phyloP scores from a whole-genome alignment of 345 rosid genomes.

The Brassica carinata region DNA sequence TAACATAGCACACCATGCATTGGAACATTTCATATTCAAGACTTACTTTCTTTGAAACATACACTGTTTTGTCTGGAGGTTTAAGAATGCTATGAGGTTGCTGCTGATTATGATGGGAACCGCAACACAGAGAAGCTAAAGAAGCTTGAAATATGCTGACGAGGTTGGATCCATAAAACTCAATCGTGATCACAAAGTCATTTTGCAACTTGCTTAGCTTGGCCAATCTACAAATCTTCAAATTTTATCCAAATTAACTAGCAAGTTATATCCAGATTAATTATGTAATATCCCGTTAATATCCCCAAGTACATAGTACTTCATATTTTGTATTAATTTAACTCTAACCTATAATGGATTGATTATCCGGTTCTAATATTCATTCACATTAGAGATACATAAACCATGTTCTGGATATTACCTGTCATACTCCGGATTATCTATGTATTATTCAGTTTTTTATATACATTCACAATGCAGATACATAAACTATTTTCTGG shows the following conservation, averaged over 20 bases:
- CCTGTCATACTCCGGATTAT: background rate
- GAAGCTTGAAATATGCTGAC: slow-evolving; percentile 83
- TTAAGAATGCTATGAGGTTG: slow-evolving; percentile 89
- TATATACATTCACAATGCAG: background rate
- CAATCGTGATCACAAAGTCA: slow-evolving; percentile 81
- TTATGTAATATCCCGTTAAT: too few relatives aligned
- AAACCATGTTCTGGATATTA: background rate
- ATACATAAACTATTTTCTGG: background rate
- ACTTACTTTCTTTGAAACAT: too few relatives aligned
- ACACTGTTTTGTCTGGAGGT: slow-evolving; percentile 46
- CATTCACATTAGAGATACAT: background rate
- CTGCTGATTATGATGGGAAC: slow-evolving; percentile 89
- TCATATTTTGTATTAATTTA: too few relatives aligned
- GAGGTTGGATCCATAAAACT: slow-evolving; percentile 87
- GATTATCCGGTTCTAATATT: background rate
- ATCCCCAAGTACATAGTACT: too few relatives aligned
- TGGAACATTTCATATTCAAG: too few relatives aligned
- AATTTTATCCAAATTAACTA: too few relatives aligned
- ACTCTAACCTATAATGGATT: too few relatives aligned
- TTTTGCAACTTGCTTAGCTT: slow-evolving; percentile 93
- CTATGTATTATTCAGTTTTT: background rate
- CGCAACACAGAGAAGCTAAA: slow-evolving; percentile 69
- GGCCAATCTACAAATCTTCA: slow-evolving; percentile 54
- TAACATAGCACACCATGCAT: too few relatives aligned
- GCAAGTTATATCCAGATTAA: too few relatives aligned